Conservation (phyloP, 139 green algal genomes). For the Chlorella sp. region DNA sequence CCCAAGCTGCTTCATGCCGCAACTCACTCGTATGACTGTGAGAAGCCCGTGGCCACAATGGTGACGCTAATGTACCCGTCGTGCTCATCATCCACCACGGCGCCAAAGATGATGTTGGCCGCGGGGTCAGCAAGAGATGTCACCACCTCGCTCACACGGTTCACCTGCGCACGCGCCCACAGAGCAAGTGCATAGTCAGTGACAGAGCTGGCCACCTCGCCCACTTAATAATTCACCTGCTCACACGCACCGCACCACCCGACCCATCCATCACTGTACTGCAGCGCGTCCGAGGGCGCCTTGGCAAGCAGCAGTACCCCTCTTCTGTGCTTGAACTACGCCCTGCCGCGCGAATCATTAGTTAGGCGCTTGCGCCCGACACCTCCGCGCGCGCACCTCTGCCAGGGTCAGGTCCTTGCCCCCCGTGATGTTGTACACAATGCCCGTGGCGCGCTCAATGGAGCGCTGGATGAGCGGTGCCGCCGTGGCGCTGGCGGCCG, state of each 20-base stretch:
- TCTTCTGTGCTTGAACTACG: too few relatives aligned
- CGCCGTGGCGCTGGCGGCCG: conserved; percentile 71
- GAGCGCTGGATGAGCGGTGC: conserved; percentile 92
- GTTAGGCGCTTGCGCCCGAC: too few relatives aligned
- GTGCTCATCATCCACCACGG: conserved; percentile 50
- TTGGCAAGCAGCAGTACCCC: too few relatives aligned
- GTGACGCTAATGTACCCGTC: conserved; percentile 75
- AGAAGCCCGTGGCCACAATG: conserved; percentile 81
- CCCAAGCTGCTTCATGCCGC: too few relatives aligned
- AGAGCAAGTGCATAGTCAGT: not conserved
- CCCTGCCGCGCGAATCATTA: too few relatives aligned
- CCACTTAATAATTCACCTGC: too few relatives aligned
- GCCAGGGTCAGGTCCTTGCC: conserved; percentile 86
- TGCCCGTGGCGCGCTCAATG: conserved; percentile 88
- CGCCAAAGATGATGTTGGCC: conserved; percentile 98
- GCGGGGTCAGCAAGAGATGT: conserved; percentile 81
- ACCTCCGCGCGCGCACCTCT: too few relatives aligned
- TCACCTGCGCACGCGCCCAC: too few relatives aligned
- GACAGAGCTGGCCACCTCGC: not conserved
- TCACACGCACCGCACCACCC: too few relatives aligned
- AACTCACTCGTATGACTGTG: not conserved
- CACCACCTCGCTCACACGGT: conserved; percentile 82
- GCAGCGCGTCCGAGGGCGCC: too few relatives aligned
- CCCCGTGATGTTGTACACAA: conserved; percentile 97
- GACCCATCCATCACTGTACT: too few relatives aligned